phyloP scores from a whole-genome alignment of 2,329 filamentous ascomycete species.

The Alternaria novae-zelandiae region DNA sequence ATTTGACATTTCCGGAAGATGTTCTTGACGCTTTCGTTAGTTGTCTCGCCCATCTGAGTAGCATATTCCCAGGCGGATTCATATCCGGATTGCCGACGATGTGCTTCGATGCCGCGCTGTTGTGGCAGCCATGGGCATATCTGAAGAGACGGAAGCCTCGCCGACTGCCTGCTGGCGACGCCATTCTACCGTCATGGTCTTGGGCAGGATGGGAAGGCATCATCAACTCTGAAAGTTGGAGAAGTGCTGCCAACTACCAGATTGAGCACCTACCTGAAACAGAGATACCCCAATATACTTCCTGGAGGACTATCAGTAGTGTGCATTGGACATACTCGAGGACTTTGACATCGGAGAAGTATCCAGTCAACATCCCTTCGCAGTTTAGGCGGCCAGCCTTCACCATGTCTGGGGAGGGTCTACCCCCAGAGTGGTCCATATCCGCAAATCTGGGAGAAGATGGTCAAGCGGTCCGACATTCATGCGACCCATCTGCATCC shows the following conservation, averaged over 20 bases:
- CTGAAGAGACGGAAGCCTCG: constrained; percentile 7
- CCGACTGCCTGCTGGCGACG: background rate
- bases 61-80: constrained; percentile 18
- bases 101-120: constrained; percentile 26
- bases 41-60: constrained; percentile 13
- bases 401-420: constrained; percentile 14
- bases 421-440: constrained; percentile 13
- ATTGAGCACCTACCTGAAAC: background rate
- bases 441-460: background rate
- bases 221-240: constrained; percentile 22
- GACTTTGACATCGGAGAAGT: background rate
- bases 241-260: constrained; percentile 20
- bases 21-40: constrained; percentile 25
- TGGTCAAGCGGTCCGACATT: background rate
- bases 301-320: background rate
- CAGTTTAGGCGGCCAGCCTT: background rate
- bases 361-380: background rate
- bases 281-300: background rate
- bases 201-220: constrained; percentile 19
- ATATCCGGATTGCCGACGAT: constrained; percentile 26
- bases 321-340: background rate
- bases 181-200: constrained; percentile 14
- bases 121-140: constrained; percentile 22
- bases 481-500: constrained; percentile 6
- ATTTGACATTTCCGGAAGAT: constrained; percentile 28